A percentile compares a stretch with the other conserved stretches of the same genome.
phyloP scores from a whole-genome alignment of 495 filamentous ascomycete genomes.

The Talaromyces liani region DNA sequence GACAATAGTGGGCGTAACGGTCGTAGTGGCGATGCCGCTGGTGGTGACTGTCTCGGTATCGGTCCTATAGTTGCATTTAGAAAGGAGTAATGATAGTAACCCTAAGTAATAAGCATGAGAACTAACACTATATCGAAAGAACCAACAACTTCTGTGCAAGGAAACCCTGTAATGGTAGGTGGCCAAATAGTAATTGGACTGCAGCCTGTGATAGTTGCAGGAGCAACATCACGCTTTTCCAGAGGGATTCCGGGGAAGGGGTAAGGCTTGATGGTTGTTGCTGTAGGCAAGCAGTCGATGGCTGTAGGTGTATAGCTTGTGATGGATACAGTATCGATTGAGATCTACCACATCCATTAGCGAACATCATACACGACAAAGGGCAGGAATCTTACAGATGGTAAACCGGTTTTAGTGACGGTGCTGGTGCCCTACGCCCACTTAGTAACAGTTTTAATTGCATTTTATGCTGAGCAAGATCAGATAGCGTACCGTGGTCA shows the following conservation, averaged over 20 bases:
- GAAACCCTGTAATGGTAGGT: not conserved
- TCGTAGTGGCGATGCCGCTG: not conserved
- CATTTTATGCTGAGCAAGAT: not conserved
- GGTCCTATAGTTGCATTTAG: not conserved
- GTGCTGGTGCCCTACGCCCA: not conserved
- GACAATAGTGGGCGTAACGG: too few relatives aligned
- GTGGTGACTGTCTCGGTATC: conserved; percentile 3
- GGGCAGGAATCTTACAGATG: not conserved
- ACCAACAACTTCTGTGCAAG: not conserved
- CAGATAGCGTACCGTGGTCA: not conserved
- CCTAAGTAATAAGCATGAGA: not conserved
- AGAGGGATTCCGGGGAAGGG: not conserved
- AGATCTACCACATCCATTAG: not conserved
- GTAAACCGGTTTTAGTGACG: not conserved
- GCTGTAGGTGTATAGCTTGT: not conserved
- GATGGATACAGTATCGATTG: not conserved
- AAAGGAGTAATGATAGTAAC: not conserved
- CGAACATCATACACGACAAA: not conserved
- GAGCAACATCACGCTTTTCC: not conserved
- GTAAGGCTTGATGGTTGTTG: not conserved
- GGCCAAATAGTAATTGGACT: not conserved
- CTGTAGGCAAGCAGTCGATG: not conserved
- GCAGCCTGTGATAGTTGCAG: not conserved
- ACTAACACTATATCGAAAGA: not conserved
- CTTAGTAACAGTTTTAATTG: not conserved